phyloP scores from a whole-genome alignment of 805 yeast species.

The Candida parachauliodes region DNA sequence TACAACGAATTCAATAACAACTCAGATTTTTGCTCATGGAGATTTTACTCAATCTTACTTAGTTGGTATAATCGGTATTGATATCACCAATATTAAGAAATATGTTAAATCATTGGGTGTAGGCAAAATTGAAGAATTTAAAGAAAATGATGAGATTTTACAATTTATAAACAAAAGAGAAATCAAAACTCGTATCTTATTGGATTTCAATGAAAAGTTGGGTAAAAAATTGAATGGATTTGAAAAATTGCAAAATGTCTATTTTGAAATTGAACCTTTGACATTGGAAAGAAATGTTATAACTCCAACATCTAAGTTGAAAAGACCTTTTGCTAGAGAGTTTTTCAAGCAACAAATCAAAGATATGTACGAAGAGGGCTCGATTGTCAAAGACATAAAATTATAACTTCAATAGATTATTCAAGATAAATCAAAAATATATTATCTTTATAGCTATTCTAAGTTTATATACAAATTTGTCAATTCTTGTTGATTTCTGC shows the following conservation, averaged over 20 bases:
- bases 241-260: conserved; percentile 57
- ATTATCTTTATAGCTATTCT: no score
- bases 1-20: conserved; percentile 44
- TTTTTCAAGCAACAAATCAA: conserved; percentile 22
- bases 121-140: conserved; percentile 9
- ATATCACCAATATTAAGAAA: conserved; percentile 30
- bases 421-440: no score
- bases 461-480: no score
- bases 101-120: conserved; percentile 19
- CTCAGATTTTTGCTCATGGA: conserved; percentile 63
- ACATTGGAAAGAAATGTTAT: conserved; percentile 57
- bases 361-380: conserved; percentile 30
- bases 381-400: conserved; percentile 19
- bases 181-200: conserved; percentile 34
- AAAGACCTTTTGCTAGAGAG: conserved; percentile 33
- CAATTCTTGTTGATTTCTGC: no score
- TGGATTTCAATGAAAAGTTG: conserved; percentile 35
- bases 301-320: conserved; percentile 63
- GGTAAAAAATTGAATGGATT: conserved; percentile 47
- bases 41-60: conserved; percentile 53
- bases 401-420: conserved; percentile 5
- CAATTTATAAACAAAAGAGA: conserved; percentile 26
- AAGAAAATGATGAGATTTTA: conserved; percentile 22
- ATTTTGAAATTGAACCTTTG: conserved; percentile 55
- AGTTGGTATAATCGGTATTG: conserved; percentile 63